Evolutionary conservation across 306 rosid species (phyloP).

Genomic region (Cucurbita ficifolia): DNA sequence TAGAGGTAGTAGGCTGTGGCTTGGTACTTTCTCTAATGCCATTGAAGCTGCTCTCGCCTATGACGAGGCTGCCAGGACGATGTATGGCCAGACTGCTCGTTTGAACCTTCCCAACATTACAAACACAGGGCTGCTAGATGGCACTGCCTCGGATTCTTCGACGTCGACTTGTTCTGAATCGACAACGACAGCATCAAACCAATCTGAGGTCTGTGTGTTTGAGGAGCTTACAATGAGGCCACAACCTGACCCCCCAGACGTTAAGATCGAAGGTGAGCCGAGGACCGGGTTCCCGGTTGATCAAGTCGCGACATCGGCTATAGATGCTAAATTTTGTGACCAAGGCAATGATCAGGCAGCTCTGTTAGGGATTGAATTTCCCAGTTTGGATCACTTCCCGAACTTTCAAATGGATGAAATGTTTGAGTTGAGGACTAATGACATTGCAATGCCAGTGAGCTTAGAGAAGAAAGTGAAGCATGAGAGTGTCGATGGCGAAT

Average conservation of each 20-base stretch:
- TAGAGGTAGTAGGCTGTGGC: slow-evolving; percentile 66
- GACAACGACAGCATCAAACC: slow-evolving; percentile 23
- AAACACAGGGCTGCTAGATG: slow-evolving; percentile 13
- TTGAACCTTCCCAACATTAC: slow-evolving; percentile 49
- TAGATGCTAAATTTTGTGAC: slow-evolving; percentile 8
- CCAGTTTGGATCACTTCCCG: slow-evolving; percentile 11
- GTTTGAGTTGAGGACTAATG: slow-evolving; percentile 11
- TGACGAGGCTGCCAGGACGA: slow-evolving; percentile 85
- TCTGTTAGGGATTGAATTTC: not conserved
- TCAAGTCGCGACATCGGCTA: not conserved
- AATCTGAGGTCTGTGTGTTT: slow-evolving; percentile 43
- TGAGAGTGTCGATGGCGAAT: slow-evolving; percentile 13
- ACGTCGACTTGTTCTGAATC: slow-evolving; percentile 33
- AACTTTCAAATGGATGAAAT: slow-evolving; percentile 38
- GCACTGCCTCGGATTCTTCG: slow-evolving; percentile 22
- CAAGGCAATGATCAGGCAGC: slow-evolving; percentile 11
- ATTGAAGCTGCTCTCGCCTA: slow-evolving; percentile 60
- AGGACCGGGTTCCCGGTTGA: not conserved
- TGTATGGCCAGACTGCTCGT: slow-evolving; percentile 74
- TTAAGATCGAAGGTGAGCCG: slow-evolving; percentile 13
- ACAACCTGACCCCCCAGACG: not conserved
- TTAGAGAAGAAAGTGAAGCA: slow-evolving; percentile 19
- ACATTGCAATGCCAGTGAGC: not conserved
- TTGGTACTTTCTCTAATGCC: slow-evolving; percentile 65
- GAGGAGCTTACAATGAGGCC: slow-evolving; percentile 10